Conservation (phyloP, 2,329 filamentous ascomycete species). For the Microdochium trichocladiopsis region DNA sequence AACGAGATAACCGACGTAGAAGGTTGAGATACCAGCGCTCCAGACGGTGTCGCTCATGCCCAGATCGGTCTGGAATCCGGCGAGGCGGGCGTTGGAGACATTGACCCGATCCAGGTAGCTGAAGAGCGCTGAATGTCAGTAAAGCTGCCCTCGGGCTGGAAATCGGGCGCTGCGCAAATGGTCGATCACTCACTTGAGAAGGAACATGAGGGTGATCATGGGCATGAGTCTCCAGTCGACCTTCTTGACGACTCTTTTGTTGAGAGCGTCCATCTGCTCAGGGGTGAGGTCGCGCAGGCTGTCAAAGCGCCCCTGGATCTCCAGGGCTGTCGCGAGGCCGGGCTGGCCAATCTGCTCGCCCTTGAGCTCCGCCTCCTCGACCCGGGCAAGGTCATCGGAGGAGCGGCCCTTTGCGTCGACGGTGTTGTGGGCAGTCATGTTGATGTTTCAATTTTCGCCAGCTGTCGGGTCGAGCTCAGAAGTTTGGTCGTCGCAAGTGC, state of each 20-base stretch:
- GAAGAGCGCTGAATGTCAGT: constrained; percentile 22
- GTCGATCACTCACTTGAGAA: constrained; percentile 13
- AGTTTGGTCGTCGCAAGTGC: neutral
- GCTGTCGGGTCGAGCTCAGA: neutral
- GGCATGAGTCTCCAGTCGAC: constrained; percentile 23
- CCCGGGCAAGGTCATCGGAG: neutral
- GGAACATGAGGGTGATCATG: constrained; percentile 17
- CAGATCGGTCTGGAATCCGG: constrained; percentile 25
- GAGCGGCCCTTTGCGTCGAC: neutral
- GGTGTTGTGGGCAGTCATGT: neutral
- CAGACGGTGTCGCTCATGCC: constrained; percentile 25
- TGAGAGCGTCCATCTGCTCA: constrained; percentile 14
- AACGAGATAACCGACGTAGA: constrained; percentile 35
- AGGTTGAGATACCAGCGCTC: constrained; percentile 29
- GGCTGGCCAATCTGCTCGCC: constrained; percentile 6
- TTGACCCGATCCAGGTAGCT: constrained; percentile 44
- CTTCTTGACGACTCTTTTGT: constrained; percentile 18
- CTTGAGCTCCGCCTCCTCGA: neutral
- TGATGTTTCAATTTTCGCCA: neutral
- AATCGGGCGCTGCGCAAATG: neutral
- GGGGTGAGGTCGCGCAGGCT: constrained; percentile 12
- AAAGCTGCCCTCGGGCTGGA: neutral
- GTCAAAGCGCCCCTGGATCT: constrained; percentile 15
- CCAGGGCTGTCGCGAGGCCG: constrained; percentile 5
- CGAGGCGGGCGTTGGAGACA: constrained; percentile 32